phyloP scores from a whole-genome alignment of 2,329 filamentous ascomycete species.

The Blastomyces silverae region DNA sequence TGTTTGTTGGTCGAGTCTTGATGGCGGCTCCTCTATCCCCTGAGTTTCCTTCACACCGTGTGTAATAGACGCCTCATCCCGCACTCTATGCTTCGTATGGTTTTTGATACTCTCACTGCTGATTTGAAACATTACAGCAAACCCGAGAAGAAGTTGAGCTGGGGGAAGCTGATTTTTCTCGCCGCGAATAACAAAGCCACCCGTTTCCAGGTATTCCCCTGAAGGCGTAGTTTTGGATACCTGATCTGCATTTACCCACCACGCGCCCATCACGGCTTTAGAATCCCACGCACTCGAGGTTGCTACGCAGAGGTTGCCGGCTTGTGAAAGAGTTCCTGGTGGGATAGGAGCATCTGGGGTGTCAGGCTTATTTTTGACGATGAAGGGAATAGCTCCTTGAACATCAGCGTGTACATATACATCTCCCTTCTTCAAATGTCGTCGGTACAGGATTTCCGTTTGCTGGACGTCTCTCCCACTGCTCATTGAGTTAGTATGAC shows the following conservation, averaged over 20 bases:
- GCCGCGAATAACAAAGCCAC: constrained; percentile 72
- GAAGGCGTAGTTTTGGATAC: constrained; percentile 76
- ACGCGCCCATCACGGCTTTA: constrained; percentile 90
- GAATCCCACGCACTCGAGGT: constrained; percentile 91
- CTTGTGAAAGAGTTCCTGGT: constrained; percentile 83
- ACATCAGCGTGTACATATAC: constrained; percentile 88
- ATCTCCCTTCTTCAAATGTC: constrained; percentile 80
- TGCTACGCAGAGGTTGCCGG: constrained; percentile 75
- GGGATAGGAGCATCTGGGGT: constrained; percentile 80
- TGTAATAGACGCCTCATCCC: constrained; percentile 28
- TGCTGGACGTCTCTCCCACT: constrained; percentile 78
- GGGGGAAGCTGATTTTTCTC: constrained; percentile 90
- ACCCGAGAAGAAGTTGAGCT: constrained; percentile 76
- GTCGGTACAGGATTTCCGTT: constrained; percentile 84
- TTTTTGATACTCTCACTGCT: constrained; percentile 78
- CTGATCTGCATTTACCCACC: constrained; percentile 88
- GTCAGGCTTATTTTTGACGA: constrained; percentile 80
- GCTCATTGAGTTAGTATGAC: constrained; percentile 13
- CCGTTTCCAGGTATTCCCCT: constrained; percentile 72
- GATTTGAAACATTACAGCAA: constrained; percentile 80
- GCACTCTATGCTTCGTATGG: constrained; percentile 66
- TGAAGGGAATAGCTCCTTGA: constrained; percentile 71
- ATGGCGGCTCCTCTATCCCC: constrained; percentile 26
- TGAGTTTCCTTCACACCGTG: constrained; percentile 23
- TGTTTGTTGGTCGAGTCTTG: constrained; percentile 11